These are phyloP conservation scores for Thuja plicata DNA, from an alignment of 83 land plant genomes.

Conservation along the genomic window DNA sequence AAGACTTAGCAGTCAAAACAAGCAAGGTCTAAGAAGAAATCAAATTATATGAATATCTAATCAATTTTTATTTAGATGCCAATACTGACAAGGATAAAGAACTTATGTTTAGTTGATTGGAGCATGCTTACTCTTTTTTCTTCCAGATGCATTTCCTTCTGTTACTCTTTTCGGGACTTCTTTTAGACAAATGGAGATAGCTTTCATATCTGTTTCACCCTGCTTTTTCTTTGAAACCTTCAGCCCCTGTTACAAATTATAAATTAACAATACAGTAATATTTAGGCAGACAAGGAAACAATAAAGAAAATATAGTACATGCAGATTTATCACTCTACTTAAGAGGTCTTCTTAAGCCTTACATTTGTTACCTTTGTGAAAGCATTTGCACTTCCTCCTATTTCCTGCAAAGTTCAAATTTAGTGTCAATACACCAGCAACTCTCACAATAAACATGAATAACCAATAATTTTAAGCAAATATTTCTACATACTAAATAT, in stretches of 20 bases:
- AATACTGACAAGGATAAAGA: background rate
- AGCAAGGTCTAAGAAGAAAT: background rate
- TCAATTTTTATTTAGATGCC: background rate
- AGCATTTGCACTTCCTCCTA: background rate
- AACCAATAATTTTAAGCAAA: background rate
- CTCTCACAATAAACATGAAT: slow-evolving; percentile 4
- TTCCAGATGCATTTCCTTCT: background rate
- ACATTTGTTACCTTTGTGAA: slow-evolving; percentile 3
- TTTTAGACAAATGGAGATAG: background rate
- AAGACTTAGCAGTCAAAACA: background rate
- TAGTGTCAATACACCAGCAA: background rate
- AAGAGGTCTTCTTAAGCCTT: background rate
- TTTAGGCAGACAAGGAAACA: background rate
- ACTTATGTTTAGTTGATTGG: background rate
- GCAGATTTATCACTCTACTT: background rate
- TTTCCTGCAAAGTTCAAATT: background rate
- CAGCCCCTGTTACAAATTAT: background rate
- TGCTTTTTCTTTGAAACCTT: slow-evolving; percentile 11
- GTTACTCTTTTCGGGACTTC: background rate
- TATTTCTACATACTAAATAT: background rate
- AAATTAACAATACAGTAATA: background rate
- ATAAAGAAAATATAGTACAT: background rate
- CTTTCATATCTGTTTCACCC: background rate
- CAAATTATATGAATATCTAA: background rate
- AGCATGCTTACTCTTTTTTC: slow-evolving; percentile 2